These are phyloP conservation scores for Helminthosporium solani DNA, from an alignment of 2,329 filamentous ascomycete genomes.

Conservation along the genomic window DNA sequence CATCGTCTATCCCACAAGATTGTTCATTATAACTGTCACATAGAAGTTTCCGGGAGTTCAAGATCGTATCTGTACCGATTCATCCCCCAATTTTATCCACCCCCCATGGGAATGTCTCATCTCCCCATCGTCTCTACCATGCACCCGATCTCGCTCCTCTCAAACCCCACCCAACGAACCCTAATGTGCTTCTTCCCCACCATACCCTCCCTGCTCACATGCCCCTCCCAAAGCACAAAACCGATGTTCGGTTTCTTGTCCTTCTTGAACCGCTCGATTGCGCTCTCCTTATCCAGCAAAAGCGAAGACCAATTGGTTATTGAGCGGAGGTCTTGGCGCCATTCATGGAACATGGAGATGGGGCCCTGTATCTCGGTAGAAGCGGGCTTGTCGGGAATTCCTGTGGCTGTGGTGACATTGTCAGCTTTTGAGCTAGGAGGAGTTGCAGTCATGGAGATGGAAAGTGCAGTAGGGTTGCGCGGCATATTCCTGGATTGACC, in stretches of 20 bases:
- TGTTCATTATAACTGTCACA: no score
- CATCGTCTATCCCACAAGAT: no score
- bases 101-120: no score
- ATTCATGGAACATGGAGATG: constrained; percentile 14
- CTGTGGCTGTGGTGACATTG: background rate
- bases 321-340: constrained; percentile 2
- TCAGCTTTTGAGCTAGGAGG: background rate
- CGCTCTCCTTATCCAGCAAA: constrained; percentile 7
- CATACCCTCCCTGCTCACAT: background rate
- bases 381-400: background rate
- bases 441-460: no score
- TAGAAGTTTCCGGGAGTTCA: no score
- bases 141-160: constrained; percentile 4
- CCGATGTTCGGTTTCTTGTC: constrained; percentile 14
- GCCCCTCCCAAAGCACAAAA: constrained; percentile 12
- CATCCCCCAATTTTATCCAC: constrained; percentile 1
- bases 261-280: constrained; percentile 10
- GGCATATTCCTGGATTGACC: background rate
- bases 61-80: no score
- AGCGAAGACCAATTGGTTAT: constrained; percentile 8
- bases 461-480: background rate
- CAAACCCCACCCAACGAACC: constrained; percentile 5
- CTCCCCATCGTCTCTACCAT: background rate
- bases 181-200: background rate
- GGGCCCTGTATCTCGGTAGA: constrained; percentile 1